Conservation (phyloP, 2,329 filamentous ascomycete species). For the Fusarium phyllophilum region DNA sequence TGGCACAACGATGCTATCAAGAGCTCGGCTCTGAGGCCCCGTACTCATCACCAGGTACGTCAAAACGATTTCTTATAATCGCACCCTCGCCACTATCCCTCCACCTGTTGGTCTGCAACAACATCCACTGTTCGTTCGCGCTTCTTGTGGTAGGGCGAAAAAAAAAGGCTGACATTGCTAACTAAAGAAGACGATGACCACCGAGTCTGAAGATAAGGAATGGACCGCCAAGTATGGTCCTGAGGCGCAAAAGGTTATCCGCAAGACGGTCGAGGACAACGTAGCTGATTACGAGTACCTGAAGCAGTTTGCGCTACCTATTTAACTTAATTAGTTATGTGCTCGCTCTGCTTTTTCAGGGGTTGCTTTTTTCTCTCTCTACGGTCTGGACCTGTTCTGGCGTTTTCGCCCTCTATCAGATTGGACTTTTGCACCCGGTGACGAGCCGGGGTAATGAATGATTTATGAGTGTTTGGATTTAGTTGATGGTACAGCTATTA, state of each 20-base stretch:
- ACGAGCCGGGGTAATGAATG: slow-evolving; percentile 16
- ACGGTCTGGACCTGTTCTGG: slow-evolving; percentile 5
- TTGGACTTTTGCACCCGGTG: slow-evolving; percentile 19
- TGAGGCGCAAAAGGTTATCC: slow-evolving; percentile 75
- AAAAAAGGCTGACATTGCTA: slow-evolving; percentile 37
- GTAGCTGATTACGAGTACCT: slow-evolving; percentile 82
- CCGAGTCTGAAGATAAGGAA: slow-evolving; percentile 74
- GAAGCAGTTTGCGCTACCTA: slow-evolving; percentile 68
- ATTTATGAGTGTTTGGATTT: slow-evolving; percentile 39
- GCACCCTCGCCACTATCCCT: slow-evolving; percentile 6
- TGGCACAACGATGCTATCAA: slow-evolving; percentile 96
- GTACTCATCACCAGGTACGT: slow-evolving; percentile 70
- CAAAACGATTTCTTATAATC: slow-evolving; percentile 25
- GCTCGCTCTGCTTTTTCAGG: slow-evolving; percentile 8
- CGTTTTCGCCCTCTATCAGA: slow-evolving; percentile 12
- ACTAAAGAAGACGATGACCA: slow-evolving; percentile 68
- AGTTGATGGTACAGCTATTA: slow-evolving; percentile 45
- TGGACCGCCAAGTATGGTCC: slow-evolving; percentile 81
- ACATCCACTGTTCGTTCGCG: slow-evolving; percentile 32
- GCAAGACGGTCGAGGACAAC: slow-evolving; percentile 76
- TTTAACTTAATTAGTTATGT: slow-evolving; percentile 17
- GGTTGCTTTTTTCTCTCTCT: slow-evolving; percentile 2
- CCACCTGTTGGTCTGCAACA: slow-evolving; percentile 39
- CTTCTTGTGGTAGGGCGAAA: slow-evolving; percentile 37
- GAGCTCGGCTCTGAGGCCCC: slow-evolving; percentile 78